phyloP scores from a whole-genome alignment of 768 basidiomycete genomes.

The Tubosaeta sp. region DNA sequence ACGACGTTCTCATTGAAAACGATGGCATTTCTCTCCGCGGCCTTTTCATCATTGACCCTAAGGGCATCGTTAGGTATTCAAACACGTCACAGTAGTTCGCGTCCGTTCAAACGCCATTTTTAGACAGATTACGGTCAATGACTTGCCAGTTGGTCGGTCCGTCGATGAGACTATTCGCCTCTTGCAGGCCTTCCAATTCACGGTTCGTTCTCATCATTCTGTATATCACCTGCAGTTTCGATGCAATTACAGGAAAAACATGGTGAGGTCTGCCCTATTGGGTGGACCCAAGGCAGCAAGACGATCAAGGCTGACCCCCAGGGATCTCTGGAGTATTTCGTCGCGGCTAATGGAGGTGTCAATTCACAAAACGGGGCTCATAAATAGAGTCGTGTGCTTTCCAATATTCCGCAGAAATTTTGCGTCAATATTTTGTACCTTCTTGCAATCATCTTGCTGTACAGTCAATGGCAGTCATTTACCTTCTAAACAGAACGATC shows the following conservation, averaged over 20 bases:
- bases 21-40: conserved; percentile 86
- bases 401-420: too few relatives aligned
- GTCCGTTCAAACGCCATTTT: background rate
- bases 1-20: conserved; percentile 85
- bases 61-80: conserved; percentile 61
- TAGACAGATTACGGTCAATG: conserved; percentile 86
- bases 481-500: background rate
- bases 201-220: conserved; percentile 40
- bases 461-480: background rate
- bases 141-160: conserved; percentile 89
- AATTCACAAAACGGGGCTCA: conserved; percentile 41
- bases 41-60: conserved; percentile 82
- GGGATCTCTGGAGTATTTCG: conserved; percentile 72
- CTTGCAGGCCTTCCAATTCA: conserved; percentile 91
- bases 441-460: background rate
- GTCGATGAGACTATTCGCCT: conserved; percentile 91
- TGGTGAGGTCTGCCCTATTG: conserved; percentile 91
- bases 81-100: background rate
- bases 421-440: background rate
- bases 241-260: conserved; percentile 54
- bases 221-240: background rate
- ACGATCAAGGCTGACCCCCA: conserved; percentile 81
- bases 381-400: too few relatives aligned
- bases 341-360: conserved; percentile 24
- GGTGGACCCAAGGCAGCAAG: conserved; percentile 81